Base-by-base conservation (phyloP, 768 basidiomycete species). In the Terana coerulea region DNA sequence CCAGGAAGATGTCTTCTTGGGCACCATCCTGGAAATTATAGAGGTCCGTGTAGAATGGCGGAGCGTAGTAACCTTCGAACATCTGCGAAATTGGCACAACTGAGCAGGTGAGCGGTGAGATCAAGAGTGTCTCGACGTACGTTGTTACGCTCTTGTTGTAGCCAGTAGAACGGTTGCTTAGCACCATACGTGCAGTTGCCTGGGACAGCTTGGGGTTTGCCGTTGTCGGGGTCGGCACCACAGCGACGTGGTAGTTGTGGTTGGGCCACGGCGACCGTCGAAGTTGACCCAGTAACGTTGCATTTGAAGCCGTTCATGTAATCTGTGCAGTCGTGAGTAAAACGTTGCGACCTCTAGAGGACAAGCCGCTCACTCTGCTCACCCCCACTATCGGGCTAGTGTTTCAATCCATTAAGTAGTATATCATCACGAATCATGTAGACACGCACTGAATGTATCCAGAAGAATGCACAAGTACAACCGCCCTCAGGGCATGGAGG, bases 291-390 rank as follows among this genome's bases (percentile, higher is more conserved):
- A 0, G 79, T 80, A 47, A 87, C 62, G 48, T 78, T 76, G 67
- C 87, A 88, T 53, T 77, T 76, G 74, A 87, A 88, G 3, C 81
- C 84, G 48, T 81, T 88, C 85, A 87, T 87, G 65, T 86, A 88
- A 60, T 80, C 81, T 59, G 17, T 26, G 19, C 29, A 47, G 17
- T 28, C 5, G n/a, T n/a, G n/a, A n/a, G n/a, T n/a, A n/a, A n/a
- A n/a, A n/a, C n/a, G n/a, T n/a, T n/a, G n/a, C n/a, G n/a, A n/a
- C n/a, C n/a, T n/a, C n/a, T n/a, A n/a, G n/a, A n/a, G n/a, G n/a
- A n/a, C n/a, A n/a, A n/a, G n/a, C n/a, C n/a, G n/a, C n/a, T 15
- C 47, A 72, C 71, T 70, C 55, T 72, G 69, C 53, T 67, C 66
- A 21, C 64, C 42, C 17, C 71, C 71, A 21, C 65, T 68, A 34